phyloP scores from a whole-genome alignment of 805 yeast genomes.

The Starmerella scarabaei region DNA sequence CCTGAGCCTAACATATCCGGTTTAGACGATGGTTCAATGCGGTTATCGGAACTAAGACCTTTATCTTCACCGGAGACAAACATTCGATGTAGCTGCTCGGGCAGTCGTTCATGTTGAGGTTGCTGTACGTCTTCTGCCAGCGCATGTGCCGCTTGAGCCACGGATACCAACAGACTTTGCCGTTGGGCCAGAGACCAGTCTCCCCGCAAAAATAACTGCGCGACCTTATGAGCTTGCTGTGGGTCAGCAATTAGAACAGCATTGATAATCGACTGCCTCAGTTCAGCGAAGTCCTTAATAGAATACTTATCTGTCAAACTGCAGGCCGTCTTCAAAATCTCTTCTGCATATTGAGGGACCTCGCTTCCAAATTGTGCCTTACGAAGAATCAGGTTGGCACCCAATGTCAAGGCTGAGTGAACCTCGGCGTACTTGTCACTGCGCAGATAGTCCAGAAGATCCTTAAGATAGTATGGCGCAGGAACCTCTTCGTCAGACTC shows the following conservation, averaged over 20 bases:
- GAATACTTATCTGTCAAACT: conserved; percentile 47
- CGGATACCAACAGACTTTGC: conserved; percentile 49
- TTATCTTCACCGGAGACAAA: conserved; percentile 24
- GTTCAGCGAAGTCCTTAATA: conserved; percentile 47
- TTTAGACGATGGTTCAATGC: conserved; percentile 14
- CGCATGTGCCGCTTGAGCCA: conserved; percentile 63
- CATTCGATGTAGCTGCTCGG: conserved; percentile 35
- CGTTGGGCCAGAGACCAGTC: conserved; percentile 77
- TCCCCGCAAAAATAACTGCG: conserved; percentile 43
- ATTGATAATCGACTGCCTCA: conserved; percentile 50
- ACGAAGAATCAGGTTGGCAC: conserved; percentile 50
- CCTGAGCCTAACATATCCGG: conserved; percentile 1
- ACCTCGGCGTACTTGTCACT: conserved; percentile 37
- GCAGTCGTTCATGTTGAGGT: conserved; percentile 33
- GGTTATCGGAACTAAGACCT: conserved; percentile 16
- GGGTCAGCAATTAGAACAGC: conserved; percentile 50
- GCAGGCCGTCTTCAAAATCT: conserved; percentile 39
- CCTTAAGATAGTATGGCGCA: conserved; percentile 59
- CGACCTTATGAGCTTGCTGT: conserved; percentile 29
- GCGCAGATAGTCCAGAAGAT: conserved; percentile 45
- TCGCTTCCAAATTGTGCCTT: conserved; percentile 51
- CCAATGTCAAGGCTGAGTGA: conserved; percentile 38
- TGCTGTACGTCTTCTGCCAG: conserved; percentile 43
- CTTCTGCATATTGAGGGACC: conserved; percentile 43
- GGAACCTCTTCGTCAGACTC: conserved; percentile 27